A percentile compares a stretch with the other conserved stretches of the same genome.
Conservation (phyloP, 140 eudicot species). For the Anethum foeniculum region DNA sequence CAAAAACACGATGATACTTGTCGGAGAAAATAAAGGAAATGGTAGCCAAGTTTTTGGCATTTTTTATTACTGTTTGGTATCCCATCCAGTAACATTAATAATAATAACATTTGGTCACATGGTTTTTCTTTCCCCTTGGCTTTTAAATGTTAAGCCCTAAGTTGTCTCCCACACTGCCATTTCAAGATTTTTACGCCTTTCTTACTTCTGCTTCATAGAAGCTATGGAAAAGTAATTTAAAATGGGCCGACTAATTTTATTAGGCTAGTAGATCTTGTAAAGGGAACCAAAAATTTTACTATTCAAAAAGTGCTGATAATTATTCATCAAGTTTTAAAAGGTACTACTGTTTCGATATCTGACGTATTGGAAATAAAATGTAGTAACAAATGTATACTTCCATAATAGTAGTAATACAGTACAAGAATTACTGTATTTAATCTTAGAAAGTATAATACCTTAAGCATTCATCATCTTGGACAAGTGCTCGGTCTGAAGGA, state of each 20-base stretch:
- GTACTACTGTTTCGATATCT: not conserved
- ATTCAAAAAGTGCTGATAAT: not conserved
- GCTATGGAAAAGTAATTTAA: not conserved
- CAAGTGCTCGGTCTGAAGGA: conserved; percentile 84
- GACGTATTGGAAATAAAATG: not conserved
- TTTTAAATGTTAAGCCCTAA: not conserved
- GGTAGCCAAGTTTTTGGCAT: not conserved
- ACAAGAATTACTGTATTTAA: not conserved
- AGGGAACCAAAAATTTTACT: not conserved
- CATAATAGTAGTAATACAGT: not conserved
- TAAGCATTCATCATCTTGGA: conserved; percentile 80
- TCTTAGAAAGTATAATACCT: conserved; percentile 35
- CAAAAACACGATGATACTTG: not conserved
- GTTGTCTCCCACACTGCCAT: not conserved
- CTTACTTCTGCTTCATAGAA: not conserved
- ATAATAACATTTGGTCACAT: not conserved
- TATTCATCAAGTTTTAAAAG: not conserved
- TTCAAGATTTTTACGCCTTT: not conserved
- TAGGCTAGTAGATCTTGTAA: not conserved
- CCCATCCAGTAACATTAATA: not conserved
- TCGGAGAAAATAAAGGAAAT: not conserved
- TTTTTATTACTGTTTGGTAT: not conserved
- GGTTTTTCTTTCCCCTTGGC: not conserved
- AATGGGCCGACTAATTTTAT: not conserved
- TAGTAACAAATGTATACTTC: not conserved